phyloP scores from a whole-genome alignment of 1,284 basidiomycete genomes.

The Tremellales sp. region DNA sequence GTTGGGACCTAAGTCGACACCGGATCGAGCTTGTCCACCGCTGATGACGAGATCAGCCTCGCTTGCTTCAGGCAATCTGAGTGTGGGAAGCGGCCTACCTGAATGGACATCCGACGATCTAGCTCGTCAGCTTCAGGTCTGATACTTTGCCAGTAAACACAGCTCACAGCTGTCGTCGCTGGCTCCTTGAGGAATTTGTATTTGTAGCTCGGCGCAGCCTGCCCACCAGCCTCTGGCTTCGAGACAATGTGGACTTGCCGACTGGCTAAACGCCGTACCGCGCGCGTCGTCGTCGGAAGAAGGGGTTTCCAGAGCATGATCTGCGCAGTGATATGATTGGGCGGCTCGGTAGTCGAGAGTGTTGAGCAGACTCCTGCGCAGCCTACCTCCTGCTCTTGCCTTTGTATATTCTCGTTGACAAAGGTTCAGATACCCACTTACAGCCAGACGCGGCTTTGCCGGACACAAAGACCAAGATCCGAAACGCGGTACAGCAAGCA shows the following conservation, averaged over 20 bases:
- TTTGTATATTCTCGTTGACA: too few relatives aligned
- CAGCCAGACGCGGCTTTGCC: too few relatives aligned
- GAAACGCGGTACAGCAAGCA: too few relatives aligned
- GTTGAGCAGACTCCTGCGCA: too few relatives aligned
- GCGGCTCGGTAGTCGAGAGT: too few relatives aligned
- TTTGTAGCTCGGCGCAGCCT: conserved; percentile 25
- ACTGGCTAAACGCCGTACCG: not conserved
- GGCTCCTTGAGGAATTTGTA: conserved; percentile 61
- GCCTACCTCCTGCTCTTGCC: too few relatives aligned
- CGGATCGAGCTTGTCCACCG: conserved; percentile 60
- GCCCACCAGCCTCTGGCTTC: not conserved
- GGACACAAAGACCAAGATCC: too few relatives aligned
- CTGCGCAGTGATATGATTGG: too few relatives aligned
- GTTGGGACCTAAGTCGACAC: conserved; percentile 89
- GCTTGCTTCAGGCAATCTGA: conserved; percentile 6
- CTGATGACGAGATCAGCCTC: conserved; percentile 19
- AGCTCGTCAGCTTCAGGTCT: conserved; percentile 1
- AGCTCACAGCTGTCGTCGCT: conserved; percentile 63
- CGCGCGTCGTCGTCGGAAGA: too few relatives aligned
- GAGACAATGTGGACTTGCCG: not conserved
- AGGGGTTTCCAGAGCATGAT: not conserved
- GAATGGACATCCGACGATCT: conserved; percentile 73
- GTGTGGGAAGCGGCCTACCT: conserved; percentile 51
- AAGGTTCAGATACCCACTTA: too few relatives aligned
- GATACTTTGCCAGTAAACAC: not conserved